Conservation (phyloP, 2,329 filamentous ascomycete genomes). For the Calonectria pseudoturangicola region DNA sequence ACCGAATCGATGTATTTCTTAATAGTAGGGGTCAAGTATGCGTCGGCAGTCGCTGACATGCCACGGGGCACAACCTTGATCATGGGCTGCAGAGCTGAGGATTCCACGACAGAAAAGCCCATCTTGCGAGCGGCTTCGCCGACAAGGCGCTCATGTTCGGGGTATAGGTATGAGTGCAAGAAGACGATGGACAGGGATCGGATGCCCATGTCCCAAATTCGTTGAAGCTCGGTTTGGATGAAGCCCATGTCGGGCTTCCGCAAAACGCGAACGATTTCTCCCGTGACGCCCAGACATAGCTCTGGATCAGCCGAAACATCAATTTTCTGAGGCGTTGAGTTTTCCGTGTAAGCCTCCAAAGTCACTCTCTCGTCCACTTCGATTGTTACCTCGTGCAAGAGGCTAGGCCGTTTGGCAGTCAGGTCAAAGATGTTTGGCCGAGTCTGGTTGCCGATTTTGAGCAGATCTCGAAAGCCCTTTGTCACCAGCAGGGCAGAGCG, state of each 20-base stretch:
- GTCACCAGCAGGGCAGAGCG: slow-evolving; percentile 81
- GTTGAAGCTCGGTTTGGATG: slow-evolving; percentile 73
- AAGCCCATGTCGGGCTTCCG: slow-evolving; percentile 72
- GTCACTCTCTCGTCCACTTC: slow-evolving; percentile 93
- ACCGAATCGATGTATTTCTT: slow-evolving; percentile 57
- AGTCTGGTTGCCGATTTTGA: slow-evolving; percentile 93
- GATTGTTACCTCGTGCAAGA: slow-evolving; percentile 88
- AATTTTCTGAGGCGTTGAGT: slow-evolving; percentile 60
- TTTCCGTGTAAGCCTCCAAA: slow-evolving; percentile 84
- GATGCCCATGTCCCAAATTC: slow-evolving; percentile 77
- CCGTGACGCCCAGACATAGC: slow-evolving; percentile 79
- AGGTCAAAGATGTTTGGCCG: slow-evolving; percentile 93
- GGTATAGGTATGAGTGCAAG: slow-evolving; percentile 80
- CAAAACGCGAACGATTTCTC: slow-evolving; percentile 80
- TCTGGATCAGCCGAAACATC: slow-evolving; percentile 62
- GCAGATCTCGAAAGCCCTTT: slow-evolving; percentile 82
- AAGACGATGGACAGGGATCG: slow-evolving; percentile 73
- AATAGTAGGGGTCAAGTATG: slow-evolving; percentile 64
- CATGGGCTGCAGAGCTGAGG: slow-evolving; percentile 56
- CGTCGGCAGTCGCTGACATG: slow-evolving; percentile 63
- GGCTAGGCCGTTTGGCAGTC: slow-evolving; percentile 89
- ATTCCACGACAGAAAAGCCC: slow-evolving; percentile 59
- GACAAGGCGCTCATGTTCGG: slow-evolving; percentile 71
- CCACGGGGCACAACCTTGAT: slow-evolving; percentile 65
- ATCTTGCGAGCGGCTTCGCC: slow-evolving; percentile 60